Evolutionary conservation across 306 rosid species (phyloP), one percentile per base, ranked within the genome.

Genomic region (Glycine soja): DNA sequence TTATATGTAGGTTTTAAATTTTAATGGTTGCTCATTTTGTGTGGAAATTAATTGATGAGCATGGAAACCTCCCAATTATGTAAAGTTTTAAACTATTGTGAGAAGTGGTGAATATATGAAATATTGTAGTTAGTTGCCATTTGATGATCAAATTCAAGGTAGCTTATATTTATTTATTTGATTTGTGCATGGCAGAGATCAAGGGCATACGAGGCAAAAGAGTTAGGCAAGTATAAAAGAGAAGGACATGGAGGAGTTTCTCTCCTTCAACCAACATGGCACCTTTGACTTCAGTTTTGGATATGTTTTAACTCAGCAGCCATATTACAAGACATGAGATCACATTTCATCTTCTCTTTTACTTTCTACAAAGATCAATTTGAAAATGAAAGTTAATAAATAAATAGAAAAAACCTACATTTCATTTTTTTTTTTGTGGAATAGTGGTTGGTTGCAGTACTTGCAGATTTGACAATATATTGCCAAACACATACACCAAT

Each of bases 171-270:
- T 54, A 74, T 30, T n/a, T 64, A 46, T 75, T 77, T 63, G 12
- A 14, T 81, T 52, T 42, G 81, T 51, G 40, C 40, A 4, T 36
- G 72, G 81, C 83, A 92, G 97, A 95, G 88, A 75, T 90, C 94
- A 78, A 92, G 83, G 75, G 97, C 92, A 80, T 70, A 82, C 72
- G 92, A 91, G 88, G 91, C 94, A 86, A 89, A 77, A 79, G 94
- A 88, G 78, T 80, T 89, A 82, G 90, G 74, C 70, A 89, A 80
- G 82, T 75, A 90, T 85, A 36, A 36, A 77, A 90, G 81, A 83
- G 97, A 85, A 85, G 95, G 89, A 40, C 79, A 85, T 91, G 97
- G 89, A 80, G 91, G 90, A 84, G 66, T 78, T 36, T 83, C 86
- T 79, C 75, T 89, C 87, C 87, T 87, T 86, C 92, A 91, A 86